phyloP scores from a whole-genome alignment of 1,139 yeast genomes.

The Lodderomyces margitis region DNA sequence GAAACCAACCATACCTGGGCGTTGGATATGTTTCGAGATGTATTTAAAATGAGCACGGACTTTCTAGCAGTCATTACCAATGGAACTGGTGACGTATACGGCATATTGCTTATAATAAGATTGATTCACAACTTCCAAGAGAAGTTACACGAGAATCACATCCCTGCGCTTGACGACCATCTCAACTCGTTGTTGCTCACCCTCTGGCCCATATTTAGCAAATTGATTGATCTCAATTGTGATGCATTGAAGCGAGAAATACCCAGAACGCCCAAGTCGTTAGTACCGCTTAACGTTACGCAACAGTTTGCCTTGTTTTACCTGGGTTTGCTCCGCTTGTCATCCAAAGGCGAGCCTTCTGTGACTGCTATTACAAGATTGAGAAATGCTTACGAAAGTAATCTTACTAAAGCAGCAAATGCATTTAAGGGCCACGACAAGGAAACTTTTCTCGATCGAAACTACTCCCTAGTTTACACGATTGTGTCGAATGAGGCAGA shows the following conservation, averaged over 20 bases:
- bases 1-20: conserved; percentile 47
- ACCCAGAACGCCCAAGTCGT: conserved; percentile 23
- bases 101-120: conserved; percentile 74
- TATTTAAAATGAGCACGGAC: conserved; percentile 42
- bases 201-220: conserved; percentile 87
- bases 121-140: conserved; percentile 63
- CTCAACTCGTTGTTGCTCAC: conserved; percentile 62
- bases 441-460: conserved; percentile 74
- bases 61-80: conserved; percentile 23
- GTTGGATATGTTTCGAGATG: conserved; percentile 52
- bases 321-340: conserved; percentile 67
- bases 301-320: conserved; percentile 77
- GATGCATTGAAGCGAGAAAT: conserved; percentile 52
- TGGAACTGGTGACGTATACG: conserved; percentile 69
- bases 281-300: conserved; percentile 63
- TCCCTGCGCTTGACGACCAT: conserved; percentile 75
- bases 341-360: conserved; percentile 64
- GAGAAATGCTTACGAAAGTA: conserved; percentile 75
- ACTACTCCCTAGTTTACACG: conserved; percentile 58
- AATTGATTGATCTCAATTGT: conserved; percentile 72
- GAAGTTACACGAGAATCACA: conserved; percentile 60
- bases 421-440: conserved; percentile 44
- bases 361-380: conserved; percentile 66
- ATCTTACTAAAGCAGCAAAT: conserved; percentile 65
- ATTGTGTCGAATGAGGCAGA: conserved; percentile 46